Percentiles rank a stretch among this genome's conserved stretches.
Evolutionary conservation across 257 asterid species (phyloP).

Genomic region (Linderniella brevidens): DNA sequence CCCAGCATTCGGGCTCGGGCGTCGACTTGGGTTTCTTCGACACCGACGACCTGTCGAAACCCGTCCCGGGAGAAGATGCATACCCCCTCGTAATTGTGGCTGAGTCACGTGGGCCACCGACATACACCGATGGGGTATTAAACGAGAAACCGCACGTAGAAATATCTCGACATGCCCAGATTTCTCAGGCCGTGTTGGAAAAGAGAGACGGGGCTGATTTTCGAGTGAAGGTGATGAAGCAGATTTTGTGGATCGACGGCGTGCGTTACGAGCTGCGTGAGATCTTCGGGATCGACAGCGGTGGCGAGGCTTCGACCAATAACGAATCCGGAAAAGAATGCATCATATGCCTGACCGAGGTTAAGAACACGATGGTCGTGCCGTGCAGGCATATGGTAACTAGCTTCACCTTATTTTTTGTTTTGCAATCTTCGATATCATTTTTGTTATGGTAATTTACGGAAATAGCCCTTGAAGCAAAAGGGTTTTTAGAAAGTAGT

Average conservation of each 20-base stretch:
- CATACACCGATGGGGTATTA: slow-evolving; percentile 12
- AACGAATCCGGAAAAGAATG: slow-evolving; percentile 75
- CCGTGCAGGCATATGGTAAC: slow-evolving; percentile 97
- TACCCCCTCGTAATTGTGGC: slow-evolving; percentile 81
- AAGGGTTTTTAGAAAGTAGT: too few species aligned
- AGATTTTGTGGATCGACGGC: slow-evolving; percentile 62
- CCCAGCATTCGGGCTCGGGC: slow-evolving; percentile 89
- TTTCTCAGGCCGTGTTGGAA: slow-evolving; percentile 59
- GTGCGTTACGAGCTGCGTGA: slow-evolving; percentile 83
- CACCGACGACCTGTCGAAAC: slow-evolving; percentile 64
- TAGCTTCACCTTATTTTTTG: slow-evolving; percentile 8
- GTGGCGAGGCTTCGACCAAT: slow-evolving; percentile 32
- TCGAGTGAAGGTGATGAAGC: slow-evolving; percentile 57
- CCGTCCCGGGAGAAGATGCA: slow-evolving; percentile 41
- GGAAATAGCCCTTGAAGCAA: too few species aligned
- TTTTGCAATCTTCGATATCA: too few species aligned
- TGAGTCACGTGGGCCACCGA: slow-evolving; percentile 27
- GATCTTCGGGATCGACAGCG: slow-evolving; percentile 53
- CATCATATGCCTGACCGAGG: slow-evolving; percentile 90
- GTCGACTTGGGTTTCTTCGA: slow-evolving; percentile 79
- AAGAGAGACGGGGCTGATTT: slow-evolving; percentile 35
- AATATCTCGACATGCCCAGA: slow-evolving; percentile 48
- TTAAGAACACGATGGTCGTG: slow-evolving; percentile 70
- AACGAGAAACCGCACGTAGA: slow-evolving; percentile 12
- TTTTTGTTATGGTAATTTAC: too few species aligned